These are phyloP conservation scores for Ophiocordyceps camponoti-floridani DNA, from an alignment of 2,329 filamentous ascomycete species.

Conservation along the genomic window DNA sequence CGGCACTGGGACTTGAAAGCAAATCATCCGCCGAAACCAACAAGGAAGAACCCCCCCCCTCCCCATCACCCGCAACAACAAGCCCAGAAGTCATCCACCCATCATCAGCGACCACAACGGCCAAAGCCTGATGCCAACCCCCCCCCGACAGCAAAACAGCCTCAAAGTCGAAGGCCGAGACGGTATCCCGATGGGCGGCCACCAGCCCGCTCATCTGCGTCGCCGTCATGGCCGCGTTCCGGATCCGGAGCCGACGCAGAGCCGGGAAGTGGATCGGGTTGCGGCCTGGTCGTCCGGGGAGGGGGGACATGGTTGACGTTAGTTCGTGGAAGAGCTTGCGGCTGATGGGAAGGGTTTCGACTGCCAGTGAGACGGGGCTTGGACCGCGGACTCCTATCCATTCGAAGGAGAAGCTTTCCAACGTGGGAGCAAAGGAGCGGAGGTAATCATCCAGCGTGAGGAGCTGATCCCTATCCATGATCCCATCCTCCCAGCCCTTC, in stretches of 20 bases:
- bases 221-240: conserved; percentile 56
- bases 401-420: conserved; percentile 57
- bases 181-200: conserved; percentile 42
- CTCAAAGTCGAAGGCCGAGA: conserved; percentile 67
- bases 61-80: conserved; percentile 8
- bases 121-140: conserved; percentile 69
- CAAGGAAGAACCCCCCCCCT: conserved; percentile 12
- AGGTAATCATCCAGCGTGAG: conserved; percentile 73
- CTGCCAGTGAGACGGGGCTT: conserved; percentile 48
- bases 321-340: conserved; percentile 48
- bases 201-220: conserved; percentile 55
- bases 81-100: conserved; percentile 16
- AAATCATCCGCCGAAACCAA: conserved; percentile 18
- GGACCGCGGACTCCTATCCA: conserved; percentile 65
- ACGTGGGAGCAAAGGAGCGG: conserved; percentile 43
- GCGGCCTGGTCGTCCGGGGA: conserved; percentile 32
- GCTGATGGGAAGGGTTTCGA: conserved; percentile 36
- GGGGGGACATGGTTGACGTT: conserved; percentile 44
- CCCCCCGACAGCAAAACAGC: conserved; percentile 53
- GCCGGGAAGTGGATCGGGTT: conserved; percentile 46
- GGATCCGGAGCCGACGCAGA: conserved; percentile 49
- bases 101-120: conserved; percentile 16
- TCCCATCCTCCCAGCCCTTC: conserved; percentile 39
- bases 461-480: conserved; percentile 33
- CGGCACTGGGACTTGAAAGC: conserved; percentile 27